Base-by-base conservation (phyloP, 768 basidiomycete species). In the Lactarius hatsudake region DNA sequence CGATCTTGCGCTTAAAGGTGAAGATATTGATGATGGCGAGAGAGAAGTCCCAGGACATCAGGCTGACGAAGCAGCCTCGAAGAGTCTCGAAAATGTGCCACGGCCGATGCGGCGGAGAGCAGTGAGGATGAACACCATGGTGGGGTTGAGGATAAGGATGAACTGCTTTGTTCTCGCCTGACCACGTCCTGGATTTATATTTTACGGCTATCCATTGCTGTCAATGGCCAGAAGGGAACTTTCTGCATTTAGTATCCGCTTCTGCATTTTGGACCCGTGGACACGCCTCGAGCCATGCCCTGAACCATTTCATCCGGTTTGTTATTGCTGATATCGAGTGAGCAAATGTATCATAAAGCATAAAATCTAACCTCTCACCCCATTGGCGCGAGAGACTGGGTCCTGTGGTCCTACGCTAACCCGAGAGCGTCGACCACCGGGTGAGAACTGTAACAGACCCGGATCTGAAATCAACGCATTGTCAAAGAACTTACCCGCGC, bases 21-120 rank as follows among this genome's bases (percentile, higher is more conserved):
- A 89, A 66, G 1, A 84, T 67, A 72, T 91, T 90, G 72, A 77
- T 62, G 0, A 87, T 9, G 8, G 81, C 81, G 66, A 88, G 79
- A 1, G 77, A 71, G 18, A 81, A 66, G 71, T 91, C 89, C 82
- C 84, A 87, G 38, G 76, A 60, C 42, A 84, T 69, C 61, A 86
- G 72, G 8, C 67, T 57, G 32, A 60, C 13, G 56, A 67, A 65
- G 40, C 3, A 13, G 17, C 48, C 13, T 64, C 42, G 38, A 61
- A 57, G 34, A 71, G 59, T 12, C 2, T 30, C 20, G 62, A 62
- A 20, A 55, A 15, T 0, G 10, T 23, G 17, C 65, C 70, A 45
- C 67, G 69, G 3, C 55, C 59, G 38, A 68, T 64, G 56, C 69
- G 69, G 42, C 67, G 67, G 45, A 68, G 53, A 18, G 69, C 69